Conservation (phyloP, 495 filamentous ascomycete species). For the Hyphodiscus hymeniophilus region DNA sequence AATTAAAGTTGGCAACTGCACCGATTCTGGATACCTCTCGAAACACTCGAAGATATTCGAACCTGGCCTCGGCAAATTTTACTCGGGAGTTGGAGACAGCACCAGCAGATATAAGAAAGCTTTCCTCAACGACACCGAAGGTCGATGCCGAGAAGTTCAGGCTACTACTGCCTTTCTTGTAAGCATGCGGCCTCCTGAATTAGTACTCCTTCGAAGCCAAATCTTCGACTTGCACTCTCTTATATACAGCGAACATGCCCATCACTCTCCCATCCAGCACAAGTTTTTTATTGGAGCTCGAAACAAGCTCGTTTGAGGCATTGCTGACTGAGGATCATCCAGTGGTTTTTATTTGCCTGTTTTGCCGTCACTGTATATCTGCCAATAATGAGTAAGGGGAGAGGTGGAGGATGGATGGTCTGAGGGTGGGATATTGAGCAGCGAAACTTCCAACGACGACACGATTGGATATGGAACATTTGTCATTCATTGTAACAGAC, state of each 20-base stretch:
- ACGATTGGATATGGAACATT: too few species aligned
- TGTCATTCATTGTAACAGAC: too few species aligned
- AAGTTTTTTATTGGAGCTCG: too few species aligned
- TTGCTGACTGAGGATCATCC: too few species aligned
- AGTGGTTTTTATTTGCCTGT: conserved; percentile 12
- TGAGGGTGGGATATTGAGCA: background rate
- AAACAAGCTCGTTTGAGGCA: too few species aligned
- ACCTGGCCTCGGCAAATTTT: background rate
- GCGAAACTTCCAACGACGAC: too few species aligned
- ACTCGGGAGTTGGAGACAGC: too few species aligned
- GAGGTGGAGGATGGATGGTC: conserved; percentile 10
- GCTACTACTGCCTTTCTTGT: conserved; percentile 18
- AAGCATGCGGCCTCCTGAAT: too few species aligned
- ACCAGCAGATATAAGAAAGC: background rate
- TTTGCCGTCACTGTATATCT: conserved; percentile 5
- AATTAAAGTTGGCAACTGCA: conserved; percentile 13
- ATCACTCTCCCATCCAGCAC: too few species aligned
- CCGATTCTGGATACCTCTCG: background rate
- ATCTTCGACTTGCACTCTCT: too few species aligned
- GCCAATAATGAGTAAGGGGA: conserved; percentile 1
- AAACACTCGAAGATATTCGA: background rate
- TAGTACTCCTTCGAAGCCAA: too few species aligned
- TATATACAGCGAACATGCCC: too few species aligned
- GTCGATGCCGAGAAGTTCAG: conserved; percentile 13
- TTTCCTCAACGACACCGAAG: background rate